Percentiles rank a stretch among this genome's conserved stretches.
These are phyloP conservation scores for Alternaria sp. DNA, from an alignment of 2,329 filamentous ascomycete species.

Conservation along the genomic window DNA sequence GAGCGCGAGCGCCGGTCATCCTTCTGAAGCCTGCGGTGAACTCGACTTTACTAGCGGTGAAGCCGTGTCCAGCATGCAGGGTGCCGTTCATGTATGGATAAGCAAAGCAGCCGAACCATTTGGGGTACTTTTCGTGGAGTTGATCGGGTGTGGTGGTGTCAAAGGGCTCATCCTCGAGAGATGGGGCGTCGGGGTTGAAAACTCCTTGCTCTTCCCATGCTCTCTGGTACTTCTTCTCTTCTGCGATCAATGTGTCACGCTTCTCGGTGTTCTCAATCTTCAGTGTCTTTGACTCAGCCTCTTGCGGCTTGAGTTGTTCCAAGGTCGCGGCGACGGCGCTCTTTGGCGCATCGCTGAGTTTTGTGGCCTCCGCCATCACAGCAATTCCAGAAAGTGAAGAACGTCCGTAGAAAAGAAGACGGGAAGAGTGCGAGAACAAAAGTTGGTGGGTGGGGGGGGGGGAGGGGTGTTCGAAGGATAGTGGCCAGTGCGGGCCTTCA, in stretches of 20 bases:
- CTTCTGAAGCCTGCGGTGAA: slow-evolving; percentile 86
- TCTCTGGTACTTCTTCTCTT: slow-evolving; percentile 92
- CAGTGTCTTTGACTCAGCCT: slow-evolving; percentile 66
- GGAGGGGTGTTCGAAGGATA: neutral
- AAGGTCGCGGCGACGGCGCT: slow-evolving; percentile 62
- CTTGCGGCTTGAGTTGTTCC: slow-evolving; percentile 63
- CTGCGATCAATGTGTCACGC: slow-evolving; percentile 78
- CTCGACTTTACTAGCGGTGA: slow-evolving; percentile 91
- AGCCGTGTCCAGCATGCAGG: slow-evolving; percentile 89
- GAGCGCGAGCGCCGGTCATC: slow-evolving; percentile 85
- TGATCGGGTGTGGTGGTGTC: slow-evolving; percentile 76
- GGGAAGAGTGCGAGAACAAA: slow-evolving; percentile 26
- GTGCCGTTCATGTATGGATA: slow-evolving; percentile 61
- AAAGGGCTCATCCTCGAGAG: slow-evolving; percentile 77
- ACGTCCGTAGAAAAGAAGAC: slow-evolving; percentile 5
- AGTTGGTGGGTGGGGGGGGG: slow-evolving; percentile 7
- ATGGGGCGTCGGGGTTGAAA: slow-evolving; percentile 88
- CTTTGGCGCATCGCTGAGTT: slow-evolving; percentile 38
- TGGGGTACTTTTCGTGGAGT: slow-evolving; percentile 81
- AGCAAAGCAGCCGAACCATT: slow-evolving; percentile 86
- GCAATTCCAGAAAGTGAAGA: slow-evolving; percentile 12
- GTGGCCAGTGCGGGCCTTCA: slow-evolving; percentile 8
- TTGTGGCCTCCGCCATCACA: slow-evolving; percentile 46
- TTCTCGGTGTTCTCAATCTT: slow-evolving; percentile 83
- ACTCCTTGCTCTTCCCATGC: slow-evolving; percentile 79